Evolutionary conservation across 805 yeast species (phyloP).

Genomic region (Metschnikowia drakensbergensis): DNA sequence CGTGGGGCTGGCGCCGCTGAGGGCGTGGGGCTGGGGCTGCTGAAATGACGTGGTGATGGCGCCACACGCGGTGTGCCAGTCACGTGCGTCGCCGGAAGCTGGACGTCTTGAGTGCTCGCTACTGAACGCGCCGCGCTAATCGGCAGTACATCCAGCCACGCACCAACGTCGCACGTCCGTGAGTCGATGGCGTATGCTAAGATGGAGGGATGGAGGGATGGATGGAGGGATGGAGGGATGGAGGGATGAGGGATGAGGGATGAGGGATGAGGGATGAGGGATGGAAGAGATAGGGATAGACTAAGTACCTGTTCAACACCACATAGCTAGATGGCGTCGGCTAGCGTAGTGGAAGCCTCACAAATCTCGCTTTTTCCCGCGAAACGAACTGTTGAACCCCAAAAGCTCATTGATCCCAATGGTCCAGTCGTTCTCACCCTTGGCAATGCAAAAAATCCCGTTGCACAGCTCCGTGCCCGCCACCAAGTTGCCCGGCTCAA

Average conservation of each 20-base stretch:
- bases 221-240: too few species aligned
- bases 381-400: conserved; percentile 85
- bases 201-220: too few species aligned
- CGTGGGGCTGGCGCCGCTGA: background rate
- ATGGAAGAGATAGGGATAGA: too few species aligned
- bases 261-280: too few species aligned
- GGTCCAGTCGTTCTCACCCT: conserved; percentile 86
- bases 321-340: too few species aligned
- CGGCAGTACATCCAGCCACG: too few species aligned
- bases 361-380: conserved; percentile 25
- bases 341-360: background rate
- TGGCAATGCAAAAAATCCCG: conserved; percentile 87
- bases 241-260: too few species aligned
- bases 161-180: too few species aligned
- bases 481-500: conserved; percentile 18
- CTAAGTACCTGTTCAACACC: too few species aligned
- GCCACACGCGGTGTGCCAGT: background rate
- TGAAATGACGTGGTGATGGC: background rate
- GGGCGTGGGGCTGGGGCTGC: background rate
- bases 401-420: conserved; percentile 80
- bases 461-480: conserved; percentile 18
- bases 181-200: too few species aligned
- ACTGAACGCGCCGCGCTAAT: too few species aligned
- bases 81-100: background rate
- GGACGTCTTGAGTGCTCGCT: too few species aligned